Percentiles rank a stretch among this genome's conserved stretches.
phyloP scores from a whole-genome alignment of 306 rosid genomes.

The Urtica urens region DNA sequence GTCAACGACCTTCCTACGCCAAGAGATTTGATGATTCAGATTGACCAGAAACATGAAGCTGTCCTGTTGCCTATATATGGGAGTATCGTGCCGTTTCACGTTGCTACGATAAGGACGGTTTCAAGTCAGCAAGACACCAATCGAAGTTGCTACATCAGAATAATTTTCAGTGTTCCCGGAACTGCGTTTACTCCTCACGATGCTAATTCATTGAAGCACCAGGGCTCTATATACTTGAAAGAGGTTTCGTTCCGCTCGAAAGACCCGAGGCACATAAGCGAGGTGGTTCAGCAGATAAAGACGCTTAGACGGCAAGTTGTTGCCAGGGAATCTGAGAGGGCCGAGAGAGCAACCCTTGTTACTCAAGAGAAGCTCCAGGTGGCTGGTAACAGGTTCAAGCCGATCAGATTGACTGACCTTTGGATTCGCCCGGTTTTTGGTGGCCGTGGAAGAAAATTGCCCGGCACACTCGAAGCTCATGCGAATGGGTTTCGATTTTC shows the following conservation, averaged over 20 bases:
- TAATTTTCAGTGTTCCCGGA: conserved; percentile 80
- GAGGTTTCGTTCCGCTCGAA: conserved; percentile 94
- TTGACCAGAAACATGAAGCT: conserved; percentile 86
- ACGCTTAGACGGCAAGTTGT: conserved; percentile 76
- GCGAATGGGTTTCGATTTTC: conserved; percentile 81
- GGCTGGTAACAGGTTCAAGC: conserved; percentile 83
- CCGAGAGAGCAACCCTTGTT: conserved; percentile 92
- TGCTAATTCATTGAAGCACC: conserved; percentile 51
- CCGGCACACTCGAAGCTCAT: conserved; percentile 88
- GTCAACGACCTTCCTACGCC: conserved; percentile 69
- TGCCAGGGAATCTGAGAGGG: conserved; percentile 91
- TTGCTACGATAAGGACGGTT: conserved; percentile 74
- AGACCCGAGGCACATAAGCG: conserved; percentile 78
- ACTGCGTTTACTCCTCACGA: conserved; percentile 85
- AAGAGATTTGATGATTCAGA: conserved; percentile 78
- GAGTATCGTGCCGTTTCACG: conserved; percentile 88
- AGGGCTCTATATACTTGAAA: conserved; percentile 71
- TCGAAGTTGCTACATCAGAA: conserved; percentile 44
- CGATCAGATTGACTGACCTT: conserved; percentile 65
- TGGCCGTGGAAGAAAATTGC: conserved; percentile 89
- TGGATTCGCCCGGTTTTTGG: conserved; percentile 91
- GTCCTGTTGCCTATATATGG: conserved; percentile 84
- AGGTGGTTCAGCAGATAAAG: conserved; percentile 74
- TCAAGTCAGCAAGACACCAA: conserved; percentile 61
- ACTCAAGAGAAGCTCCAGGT: conserved; percentile 89